Conservation (phyloP, 2,329 filamentous ascomycete genomes). For the Didymella arachidicola region DNA sequence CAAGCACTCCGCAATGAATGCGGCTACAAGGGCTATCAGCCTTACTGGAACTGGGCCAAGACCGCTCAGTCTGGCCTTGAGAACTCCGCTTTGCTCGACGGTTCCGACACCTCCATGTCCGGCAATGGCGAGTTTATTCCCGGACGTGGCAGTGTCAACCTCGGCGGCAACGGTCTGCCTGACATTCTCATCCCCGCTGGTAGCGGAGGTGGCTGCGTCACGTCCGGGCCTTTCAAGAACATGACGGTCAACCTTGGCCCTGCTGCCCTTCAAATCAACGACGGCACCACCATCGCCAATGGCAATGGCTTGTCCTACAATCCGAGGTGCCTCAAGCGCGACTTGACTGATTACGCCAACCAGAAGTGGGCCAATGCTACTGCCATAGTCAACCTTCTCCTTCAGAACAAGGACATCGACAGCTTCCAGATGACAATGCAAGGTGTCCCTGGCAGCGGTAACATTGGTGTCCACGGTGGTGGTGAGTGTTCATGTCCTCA, state of each 20-base stretch:
- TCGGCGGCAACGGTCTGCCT: constrained; percentile 28
- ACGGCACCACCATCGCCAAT: constrained; percentile 40
- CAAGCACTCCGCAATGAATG: constrained; percentile 53
- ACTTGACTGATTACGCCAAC: constrained; percentile 36
- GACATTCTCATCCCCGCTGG: constrained; percentile 56
- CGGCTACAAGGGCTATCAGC: constrained; percentile 52
- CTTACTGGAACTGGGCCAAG: constrained; percentile 63
- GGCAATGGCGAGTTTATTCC: constrained; percentile 56
- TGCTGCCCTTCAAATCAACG: constrained; percentile 21
- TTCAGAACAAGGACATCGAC: constrained; percentile 33
- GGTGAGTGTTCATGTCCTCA: constrained; percentile 22
- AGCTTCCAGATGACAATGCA: constrained; percentile 46
- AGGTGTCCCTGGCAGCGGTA: constrained; percentile 33
- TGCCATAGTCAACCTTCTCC: constrained; percentile 33
- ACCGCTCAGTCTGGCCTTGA: constrained; percentile 54
- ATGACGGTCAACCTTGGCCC: constrained; percentile 33
- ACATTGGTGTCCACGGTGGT: constrained; percentile 43
- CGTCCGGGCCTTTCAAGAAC: constrained; percentile 60
- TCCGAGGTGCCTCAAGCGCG: constrained; percentile 38
- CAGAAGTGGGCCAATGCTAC: constrained; percentile 34
- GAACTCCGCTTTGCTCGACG: constrained; percentile 63
- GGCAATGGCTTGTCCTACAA: constrained; percentile 29
- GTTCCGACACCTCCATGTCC: constrained; percentile 56
- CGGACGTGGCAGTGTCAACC: constrained; percentile 38
- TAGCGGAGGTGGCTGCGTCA: constrained; percentile 63